A percentile compares a stretch with the other conserved stretches of the same genome.
phyloP scores from a whole-genome alignment of 257 asterid species.

The Linaria vulgaris region DNA sequence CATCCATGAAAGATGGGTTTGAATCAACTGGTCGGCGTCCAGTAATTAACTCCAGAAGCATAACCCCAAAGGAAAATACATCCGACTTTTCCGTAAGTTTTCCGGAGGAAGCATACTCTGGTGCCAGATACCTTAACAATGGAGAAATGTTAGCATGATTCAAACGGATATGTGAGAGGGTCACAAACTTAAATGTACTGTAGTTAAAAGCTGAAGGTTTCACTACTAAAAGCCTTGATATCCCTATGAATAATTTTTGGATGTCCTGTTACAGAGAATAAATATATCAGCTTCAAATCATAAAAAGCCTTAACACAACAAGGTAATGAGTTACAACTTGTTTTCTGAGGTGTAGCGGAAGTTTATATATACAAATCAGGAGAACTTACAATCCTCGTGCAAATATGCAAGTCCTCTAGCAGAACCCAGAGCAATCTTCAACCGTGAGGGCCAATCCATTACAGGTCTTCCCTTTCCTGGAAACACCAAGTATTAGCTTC shows the following conservation, averaged over 20 bases:
- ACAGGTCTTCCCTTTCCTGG: constrained; percentile 53
- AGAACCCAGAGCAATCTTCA: constrained; percentile 58
- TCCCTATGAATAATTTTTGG: constrained; percentile 93
- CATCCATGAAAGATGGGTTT: constrained; percentile 57
- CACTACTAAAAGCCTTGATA: constrained; percentile 53
- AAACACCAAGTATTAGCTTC: constrained; percentile 12
- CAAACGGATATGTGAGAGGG: neutral
- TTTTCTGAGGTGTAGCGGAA: neutral
- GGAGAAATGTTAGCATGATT: constrained; percentile 17
- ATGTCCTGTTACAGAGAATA: constrained; percentile 58
- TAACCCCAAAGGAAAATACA: constrained; percentile 92
- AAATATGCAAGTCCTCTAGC: constrained; percentile 64
- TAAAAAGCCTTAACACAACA: neutral
- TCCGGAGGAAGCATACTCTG: constrained; percentile 96
- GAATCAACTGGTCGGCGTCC: constrained; percentile 79
- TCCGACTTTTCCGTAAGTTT: constrained; percentile 90
- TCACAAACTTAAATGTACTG: constrained; percentile 7
- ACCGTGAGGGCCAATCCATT: constrained; percentile 50
- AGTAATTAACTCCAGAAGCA: constrained; percentile 93
- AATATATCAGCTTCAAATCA: constrained; percentile 11
- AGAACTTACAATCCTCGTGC: constrained; percentile 58
- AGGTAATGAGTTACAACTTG: neutral
- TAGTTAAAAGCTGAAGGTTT: neutral
- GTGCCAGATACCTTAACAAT: constrained; percentile 76
- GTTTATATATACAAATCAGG: neutral